phyloP scores from a whole-genome alignment of 2,329 filamentous ascomycete genomes.

The Dactylellina parvicollis region DNA sequence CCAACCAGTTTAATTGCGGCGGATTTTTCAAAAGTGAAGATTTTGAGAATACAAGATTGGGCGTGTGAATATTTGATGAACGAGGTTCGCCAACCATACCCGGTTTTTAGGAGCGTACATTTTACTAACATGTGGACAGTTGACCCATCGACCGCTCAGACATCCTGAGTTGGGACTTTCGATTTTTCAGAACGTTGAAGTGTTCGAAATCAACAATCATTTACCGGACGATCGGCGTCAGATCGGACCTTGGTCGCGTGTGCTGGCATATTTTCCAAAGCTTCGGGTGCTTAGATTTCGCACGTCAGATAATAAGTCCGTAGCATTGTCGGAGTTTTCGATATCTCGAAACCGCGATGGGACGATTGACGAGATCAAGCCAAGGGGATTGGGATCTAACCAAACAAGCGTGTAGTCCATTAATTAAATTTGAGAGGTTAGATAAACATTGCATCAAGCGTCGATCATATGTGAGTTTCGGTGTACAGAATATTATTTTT shows the following conservation, averaged over 20 bases:
- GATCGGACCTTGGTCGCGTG: background rate
- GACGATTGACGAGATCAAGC: background rate
- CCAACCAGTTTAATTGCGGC: background rate
- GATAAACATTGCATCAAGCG: no score
- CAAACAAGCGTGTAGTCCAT: no score
- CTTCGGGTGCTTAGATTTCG: background rate
- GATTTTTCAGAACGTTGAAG: background rate
- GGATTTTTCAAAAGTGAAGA: conserved; percentile 17
- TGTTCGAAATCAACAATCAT: background rate
- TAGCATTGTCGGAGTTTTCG: background rate
- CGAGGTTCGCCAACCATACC: background rate
- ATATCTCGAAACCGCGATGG: background rate
- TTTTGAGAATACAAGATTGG: background rate
- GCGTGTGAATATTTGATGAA: background rate
- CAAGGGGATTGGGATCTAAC: no score
- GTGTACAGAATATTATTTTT: no score
- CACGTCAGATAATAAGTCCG: no score
- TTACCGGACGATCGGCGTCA: background rate
- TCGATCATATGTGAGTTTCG: no score
- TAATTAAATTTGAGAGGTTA: no score
- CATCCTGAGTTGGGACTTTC: background rate
- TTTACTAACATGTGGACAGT: background rate
- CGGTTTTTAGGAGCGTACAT: background rate
- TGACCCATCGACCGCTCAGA: background rate
- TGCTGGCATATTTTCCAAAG: background rate